Conservation (phyloP, 148 eudicot genomes). For the Camellia japonica region DNA sequence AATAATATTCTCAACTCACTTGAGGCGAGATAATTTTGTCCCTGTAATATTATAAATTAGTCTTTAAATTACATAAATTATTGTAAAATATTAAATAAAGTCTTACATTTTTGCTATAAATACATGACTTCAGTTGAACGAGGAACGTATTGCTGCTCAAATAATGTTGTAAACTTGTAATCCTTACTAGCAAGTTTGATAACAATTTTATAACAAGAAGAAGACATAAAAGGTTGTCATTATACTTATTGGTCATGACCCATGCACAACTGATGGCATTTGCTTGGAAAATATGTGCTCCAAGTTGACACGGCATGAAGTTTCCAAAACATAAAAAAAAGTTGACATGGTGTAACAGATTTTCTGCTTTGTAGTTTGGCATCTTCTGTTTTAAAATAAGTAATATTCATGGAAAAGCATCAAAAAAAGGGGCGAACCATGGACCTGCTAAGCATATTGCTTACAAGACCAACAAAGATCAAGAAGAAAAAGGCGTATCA, state of each 20-base stretch:
- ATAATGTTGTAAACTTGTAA: background rate
- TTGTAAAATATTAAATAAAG: background rate
- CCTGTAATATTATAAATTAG: too few species aligned
- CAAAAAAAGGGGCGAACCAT: background rate
- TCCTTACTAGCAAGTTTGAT: background rate
- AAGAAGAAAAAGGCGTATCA: background rate
- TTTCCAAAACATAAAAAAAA: background rate
- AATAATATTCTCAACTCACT: background rate
- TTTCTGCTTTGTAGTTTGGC: too few species aligned
- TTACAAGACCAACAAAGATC: background rate
- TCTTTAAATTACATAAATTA: background rate
- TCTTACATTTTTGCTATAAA: background rate
- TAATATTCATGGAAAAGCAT: background rate
- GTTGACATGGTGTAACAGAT: too few species aligned
- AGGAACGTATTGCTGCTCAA: background rate
- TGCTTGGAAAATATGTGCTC: background rate
- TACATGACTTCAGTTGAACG: background rate
- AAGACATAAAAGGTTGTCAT: background rate
- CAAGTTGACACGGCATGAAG: background rate
- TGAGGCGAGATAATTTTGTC: too few species aligned
- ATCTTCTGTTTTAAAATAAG: background rate
- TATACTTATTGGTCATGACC: background rate
- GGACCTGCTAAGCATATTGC: slow-evolving; percentile 1
- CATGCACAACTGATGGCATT: background rate
- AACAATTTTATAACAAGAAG: background rate